Evolutionary conservation across 2,329 filamentous ascomycete species (phyloP), one percentile per base, ranked within the genome.

Genomic region (Colletotrichum melonis): DNA sequence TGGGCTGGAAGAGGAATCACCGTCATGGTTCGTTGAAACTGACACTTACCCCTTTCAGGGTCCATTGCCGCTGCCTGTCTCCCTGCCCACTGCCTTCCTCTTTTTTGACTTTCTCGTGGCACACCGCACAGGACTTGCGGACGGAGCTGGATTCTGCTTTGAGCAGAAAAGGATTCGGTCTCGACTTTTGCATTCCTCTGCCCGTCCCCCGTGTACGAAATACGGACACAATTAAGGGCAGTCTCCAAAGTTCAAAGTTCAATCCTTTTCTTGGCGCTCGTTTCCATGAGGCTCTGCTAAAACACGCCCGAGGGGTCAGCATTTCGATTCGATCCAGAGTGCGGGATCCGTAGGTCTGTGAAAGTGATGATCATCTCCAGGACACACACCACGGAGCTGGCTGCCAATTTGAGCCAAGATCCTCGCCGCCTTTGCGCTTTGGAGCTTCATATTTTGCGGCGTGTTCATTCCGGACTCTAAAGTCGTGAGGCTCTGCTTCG

Each of bases 341-440:
- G 62, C 35, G n/a, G 4, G 62, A 55, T 54, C n/a, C 14, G 59
- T 69, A 72, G 54, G 54, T 42, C 30, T 69, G 54, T 30, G 56
- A 22, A 11, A 49, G 22, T 66, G 28, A 19, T 28, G 30, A 58
- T 52, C 28, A 30, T 32, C 26, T 60, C 38, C 42, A 46, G 24
- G 28, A 52, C 54, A 28, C 60, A 70, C 70, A 60, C 67, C 60
- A 70, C 70, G 70, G 70, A 73, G 60, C 63, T 70, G 67, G 57
- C 60, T 70, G 49, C 70, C 60, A 38, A 16, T 70, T 70, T 56
- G 22, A 56, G 70, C 19, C 46, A 73, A 62, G 32, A 22, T 16
- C 19, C 26, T 69, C 56, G 70, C 67, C 67, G 70, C 54, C 67
- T 62, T 73, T 65, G 56, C 46, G n/a, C 42, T n/a, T 6, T 52